Base-by-base conservation (phyloP, 352 stramenopile species). In the Globisporangium uncinulatum region DNA sequence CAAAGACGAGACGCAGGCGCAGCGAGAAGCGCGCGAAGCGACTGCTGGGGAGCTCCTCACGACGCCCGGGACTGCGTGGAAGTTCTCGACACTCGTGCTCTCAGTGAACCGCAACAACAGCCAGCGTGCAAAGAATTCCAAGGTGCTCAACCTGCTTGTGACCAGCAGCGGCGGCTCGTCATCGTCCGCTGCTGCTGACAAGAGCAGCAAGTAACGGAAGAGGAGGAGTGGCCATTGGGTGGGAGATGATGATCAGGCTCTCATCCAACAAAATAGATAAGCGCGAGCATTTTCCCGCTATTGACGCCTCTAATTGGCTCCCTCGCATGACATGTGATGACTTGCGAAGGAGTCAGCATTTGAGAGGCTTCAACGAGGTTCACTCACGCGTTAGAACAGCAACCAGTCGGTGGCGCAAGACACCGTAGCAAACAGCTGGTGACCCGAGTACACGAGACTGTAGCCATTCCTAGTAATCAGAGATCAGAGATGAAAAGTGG, bases 1-100 rank as follows among this genome's bases (percentile, higher is more conserved):
- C 67, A 89, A 89, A 61, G 73, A 79, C 54, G 62, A 69, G 10
- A 32, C 55, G 31, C 65, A 70, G 41, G 51, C 52, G 1, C 65
- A 67, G 20, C 51, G 60, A 2, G 21, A 59, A 11, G 49, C 55
- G 14, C 41, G 39, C 19, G 48, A 57, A 11, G 41, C 49, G 0
- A 49, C 48, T 0, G 48, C 56, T 10, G 37, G 56, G 24, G 50
- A 55, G 24, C 64, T 81, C 51, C 83, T 89, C 71, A 65, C 71
- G 13, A 86, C 76, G 8, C 79, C 79, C 1, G 79, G 79, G 36
- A 87, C 76, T 6, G 74, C 79, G 44, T 89, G 79, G 79, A 87
- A 86, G 55, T 89, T 89, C 53, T 87, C 79, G 8, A 87, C 79
- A 7, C 68, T 89, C 7, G 70, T 89, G 65, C 65, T 89, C 8